Percentiles rank a stretch among this genome's conserved stretches.
phyloP scores from a whole-genome alignment of 2,329 filamentous ascomycete genomes.

The Ceratocystis diversiconidia region DNA sequence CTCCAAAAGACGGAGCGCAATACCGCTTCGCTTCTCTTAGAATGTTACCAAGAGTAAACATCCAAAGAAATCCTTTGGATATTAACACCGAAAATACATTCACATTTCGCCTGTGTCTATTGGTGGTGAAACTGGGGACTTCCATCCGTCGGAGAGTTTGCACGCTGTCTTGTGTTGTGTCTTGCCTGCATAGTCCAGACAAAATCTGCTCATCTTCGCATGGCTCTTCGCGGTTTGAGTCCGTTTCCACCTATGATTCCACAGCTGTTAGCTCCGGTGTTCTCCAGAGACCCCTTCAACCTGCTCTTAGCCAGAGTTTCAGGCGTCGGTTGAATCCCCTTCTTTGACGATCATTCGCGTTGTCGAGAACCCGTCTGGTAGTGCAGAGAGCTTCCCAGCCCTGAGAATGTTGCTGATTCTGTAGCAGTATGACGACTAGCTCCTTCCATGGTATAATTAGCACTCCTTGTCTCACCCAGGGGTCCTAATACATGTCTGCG shows the following conservation, averaged over 20 bases:
- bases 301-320: too few relatives aligned
- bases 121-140: neutral
- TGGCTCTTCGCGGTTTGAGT: too few relatives aligned
- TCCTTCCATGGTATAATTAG: neutral
- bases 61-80: neutral
- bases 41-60: too few relatives aligned
- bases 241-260: too few relatives aligned
- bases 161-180: neutral
- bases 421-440: neutral
- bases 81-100: neutral
- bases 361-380: too few relatives aligned
- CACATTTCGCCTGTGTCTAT: neutral
- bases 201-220: neutral
- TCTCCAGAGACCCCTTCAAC: too few relatives aligned
- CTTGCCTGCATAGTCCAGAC: neutral
- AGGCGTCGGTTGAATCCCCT: too few relatives aligned
- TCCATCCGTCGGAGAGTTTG: neutral
- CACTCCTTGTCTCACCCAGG: neutral
- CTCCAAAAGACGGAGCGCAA: too few relatives aligned
- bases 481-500: too few relatives aligned
- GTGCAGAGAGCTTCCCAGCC: neutral
- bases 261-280: too few relatives aligned
- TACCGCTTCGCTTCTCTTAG: too few relatives aligned
- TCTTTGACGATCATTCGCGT: too few relatives aligned
- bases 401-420: neutral